Evolutionary conservation across 2,329 filamentous ascomycete species (phyloP), one percentile per base, ranked within the genome.

Genomic region (Albophoma yamanashiensis): DNA sequence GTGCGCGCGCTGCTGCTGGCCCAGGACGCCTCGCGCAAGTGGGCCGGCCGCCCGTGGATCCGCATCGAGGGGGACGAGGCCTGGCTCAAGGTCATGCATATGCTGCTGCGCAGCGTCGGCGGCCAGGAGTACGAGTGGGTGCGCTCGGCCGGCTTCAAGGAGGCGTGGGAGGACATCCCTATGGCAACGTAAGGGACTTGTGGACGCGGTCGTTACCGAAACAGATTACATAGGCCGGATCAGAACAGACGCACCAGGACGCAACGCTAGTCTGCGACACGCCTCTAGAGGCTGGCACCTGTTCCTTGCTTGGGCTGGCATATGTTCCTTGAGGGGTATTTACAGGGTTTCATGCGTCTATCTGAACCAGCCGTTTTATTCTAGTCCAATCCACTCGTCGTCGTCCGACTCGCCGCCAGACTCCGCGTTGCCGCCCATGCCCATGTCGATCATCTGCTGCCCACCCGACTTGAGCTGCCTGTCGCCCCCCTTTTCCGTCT

Each of bases 1-100:
- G 78, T 87, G 9, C 78, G 92, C 39, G 87, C 90, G 1, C 71
- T 94, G 22, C 81, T 82, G 4, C 74, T 91, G 66, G 90, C 84
- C 1, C 78, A 87, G 69, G 69, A 77, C 39, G 67, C 80, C 1
- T 81, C 79, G 58, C 66, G 69, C 64, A 70, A 71, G 47, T 88
- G 76, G 64, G 67, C 70, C 15, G 70, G 76, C 31, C 75, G 70
- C 59, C 72, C 78, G 3, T 81, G 81, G 76, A 76, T 84, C 38
- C 71, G 74, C 58, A 72, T 91, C 45, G 79, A 78, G 62, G 78
- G 78, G 0, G 79, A 81, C 0, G 78, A 80, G 4, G 75, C 82
- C 67, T 92, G 87, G 87, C 68, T 79, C 59, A 82, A 78, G 68
- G 69, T 88, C 57, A 78, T 79, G 31, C 80, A 85, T 67, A 77